Conservation (phyloP, 805 yeast genomes). For the fission yeast (Schizosaccharomyces pombe) region DNA sequence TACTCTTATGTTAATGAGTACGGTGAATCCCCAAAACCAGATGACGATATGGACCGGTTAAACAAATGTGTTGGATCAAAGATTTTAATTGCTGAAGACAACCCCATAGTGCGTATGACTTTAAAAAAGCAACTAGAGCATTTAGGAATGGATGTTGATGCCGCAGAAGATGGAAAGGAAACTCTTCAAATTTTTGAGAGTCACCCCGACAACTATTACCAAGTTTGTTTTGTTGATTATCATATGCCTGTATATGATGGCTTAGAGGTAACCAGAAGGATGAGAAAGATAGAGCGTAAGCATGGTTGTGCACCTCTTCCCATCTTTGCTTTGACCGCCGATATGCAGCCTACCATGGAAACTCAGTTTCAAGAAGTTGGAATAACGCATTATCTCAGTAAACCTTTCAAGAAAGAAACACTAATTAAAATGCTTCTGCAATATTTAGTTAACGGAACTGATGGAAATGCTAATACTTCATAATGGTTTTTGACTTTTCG, state of each 20-base stretch:
- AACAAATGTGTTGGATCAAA: too few relatives aligned
- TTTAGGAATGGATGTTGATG: constrained; percentile 1
- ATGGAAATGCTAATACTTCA: too few relatives aligned
- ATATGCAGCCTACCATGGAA: background rate
- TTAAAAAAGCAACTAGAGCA: background rate
- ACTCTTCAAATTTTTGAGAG: background rate
- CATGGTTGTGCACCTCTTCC: background rate
- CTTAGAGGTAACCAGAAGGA: background rate
- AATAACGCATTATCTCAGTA: background rate
- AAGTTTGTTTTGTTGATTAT: background rate
- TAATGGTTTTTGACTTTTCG: too few relatives aligned
- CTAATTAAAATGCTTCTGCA: background rate
- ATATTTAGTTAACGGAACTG: background rate
- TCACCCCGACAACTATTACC: background rate
- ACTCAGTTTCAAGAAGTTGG: background rate
- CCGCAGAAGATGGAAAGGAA: background rate
- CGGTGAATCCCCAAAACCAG: too few relatives aligned
- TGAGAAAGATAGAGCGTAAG: background rate
- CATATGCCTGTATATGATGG: constrained; percentile 4
- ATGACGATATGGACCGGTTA: too few relatives aligned
- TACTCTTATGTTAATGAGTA: background rate
- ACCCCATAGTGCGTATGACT: background rate
- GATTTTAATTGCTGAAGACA: constrained; percentile 1
- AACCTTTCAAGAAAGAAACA: background rate
- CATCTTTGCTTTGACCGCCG: constrained; percentile 4